Evolutionary conservation across 2,329 filamentous ascomycete genomes (phyloP), one percentile per base, ranked within the genome.

Genomic region (Pseudogymnoascus sp.): DNA sequence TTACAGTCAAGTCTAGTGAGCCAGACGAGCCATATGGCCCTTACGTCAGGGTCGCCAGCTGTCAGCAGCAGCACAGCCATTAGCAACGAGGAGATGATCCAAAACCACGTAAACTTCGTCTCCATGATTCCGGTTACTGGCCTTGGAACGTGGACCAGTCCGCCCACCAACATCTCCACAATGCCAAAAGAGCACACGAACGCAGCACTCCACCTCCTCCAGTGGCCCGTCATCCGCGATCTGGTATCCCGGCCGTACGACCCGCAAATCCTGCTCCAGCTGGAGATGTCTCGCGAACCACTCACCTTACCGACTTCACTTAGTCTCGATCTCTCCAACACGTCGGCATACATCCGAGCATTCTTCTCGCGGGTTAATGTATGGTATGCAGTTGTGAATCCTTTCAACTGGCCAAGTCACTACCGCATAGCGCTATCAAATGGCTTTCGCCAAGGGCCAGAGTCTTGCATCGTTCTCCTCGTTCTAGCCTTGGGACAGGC

Each of bases 141-240:
- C 4, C 80, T 92, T 65, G 88, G 87, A 5, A 89, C 88, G 2
- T 92, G 88, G 88, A 83, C 80, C 21, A 83, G 79, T 61, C 79
- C 70, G 71, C 80, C 69, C 69, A 79, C 76, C 39, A 92, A 90
- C 72, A 91, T 93, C 66, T 92, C 89, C 2, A 90, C 88, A 27
- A 93, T 93, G 89, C 90, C 90, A 21, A 92, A 91, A 74, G 81
- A 88, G 13, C 90, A 93, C 73, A 92, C 89, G 0, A 93, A 90
- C 63, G 89, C 89, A 5, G 88, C 89, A 1, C 77, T 92, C 67
- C 87, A 93, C 72, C 77, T 93, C 18, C 78, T 93, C 5, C 88
- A 92, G 69, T 92, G 89, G 84, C 90, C 89, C 10, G 78, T 92
- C 66, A 92, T 93, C 67, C 82, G 88, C 58, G 87, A 92, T 69